These are phyloP conservation scores for Apiotrichum siamense DNA, from an alignment of 1,284 basidiomycete genomes.

Conservation along the genomic window DNA sequence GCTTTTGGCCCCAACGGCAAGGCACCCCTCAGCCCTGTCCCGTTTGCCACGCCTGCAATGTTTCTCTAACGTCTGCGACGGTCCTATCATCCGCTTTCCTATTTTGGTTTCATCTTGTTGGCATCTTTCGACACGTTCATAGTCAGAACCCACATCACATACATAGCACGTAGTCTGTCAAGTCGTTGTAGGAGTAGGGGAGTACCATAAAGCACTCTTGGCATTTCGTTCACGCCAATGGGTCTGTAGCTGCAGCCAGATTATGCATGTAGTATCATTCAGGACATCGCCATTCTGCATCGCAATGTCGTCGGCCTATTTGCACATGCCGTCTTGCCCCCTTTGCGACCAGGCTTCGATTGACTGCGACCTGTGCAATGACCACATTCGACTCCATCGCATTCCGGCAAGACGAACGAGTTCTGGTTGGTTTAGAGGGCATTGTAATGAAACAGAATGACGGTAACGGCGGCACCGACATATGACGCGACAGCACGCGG, in stretches of 20 bases:
- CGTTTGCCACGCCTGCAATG: constrained; percentile 16
- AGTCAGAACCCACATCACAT: neutral
- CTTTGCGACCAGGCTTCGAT: too few species aligned
- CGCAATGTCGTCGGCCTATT: neutral
- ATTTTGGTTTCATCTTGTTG: constrained; percentile 2
- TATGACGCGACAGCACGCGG: too few species aligned
- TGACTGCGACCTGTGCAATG: too few species aligned
- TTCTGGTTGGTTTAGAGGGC: too few species aligned
- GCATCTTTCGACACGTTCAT: constrained; percentile 1
- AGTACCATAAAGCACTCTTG: neutral
- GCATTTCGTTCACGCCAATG: neutral
- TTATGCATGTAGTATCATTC: constrained; percentile 10
- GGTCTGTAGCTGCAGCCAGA: constrained; percentile 3
- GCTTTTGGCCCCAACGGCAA: constrained; percentile 9
- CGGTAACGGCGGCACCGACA: too few species aligned
- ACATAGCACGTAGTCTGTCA: neutral
- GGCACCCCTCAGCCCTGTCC: constrained; percentile 6
- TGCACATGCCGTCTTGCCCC: neutral
- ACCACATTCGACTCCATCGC: too few species aligned
- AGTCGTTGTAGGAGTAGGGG: constrained; percentile 14
- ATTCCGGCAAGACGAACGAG: too few species aligned
- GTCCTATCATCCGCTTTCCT: neutral
- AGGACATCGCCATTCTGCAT: neutral
- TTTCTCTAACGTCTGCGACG: constrained; percentile 15
- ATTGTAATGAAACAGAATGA: too few species aligned